Evolutionary conservation across 2,329 filamentous ascomycete species (phyloP), one percentile per base, ranked within the genome.

Genomic region (Nannizzia gypsea): DNA sequence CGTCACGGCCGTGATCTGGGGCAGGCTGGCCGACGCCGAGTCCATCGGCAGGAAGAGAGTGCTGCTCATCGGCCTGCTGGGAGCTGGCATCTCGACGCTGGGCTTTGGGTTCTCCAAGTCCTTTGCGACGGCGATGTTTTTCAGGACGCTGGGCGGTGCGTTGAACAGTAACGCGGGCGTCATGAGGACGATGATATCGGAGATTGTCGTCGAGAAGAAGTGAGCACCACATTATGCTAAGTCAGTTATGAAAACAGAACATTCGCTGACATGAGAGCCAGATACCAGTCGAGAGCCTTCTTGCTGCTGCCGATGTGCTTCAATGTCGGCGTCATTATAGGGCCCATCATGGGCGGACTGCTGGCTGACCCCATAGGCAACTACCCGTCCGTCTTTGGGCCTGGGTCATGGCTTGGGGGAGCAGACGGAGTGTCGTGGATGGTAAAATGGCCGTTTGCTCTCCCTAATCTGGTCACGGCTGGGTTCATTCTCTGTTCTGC

Each of bases 1-100:
- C 67, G 69, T 89, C 22, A 95, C 89, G 0, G 89, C 89, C 2
- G 85, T 95, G 71, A 72, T 89, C 62, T 95, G 90, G 90, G 90
- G 90, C 0, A 79, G 86, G 0, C 74, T 90, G 2, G 81, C 82
- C 1, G 83, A 85, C 67, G 83, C 86, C 5, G 81, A 82, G 40
- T 77, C 75, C 59, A 80, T 82, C 60, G 90, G 90, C 0, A 81
- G 90, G 56, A 95, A 95, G 72, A 81, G 80, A 15, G 88, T 93
- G 13, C 77, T 96, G 17, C 74, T 95, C 58, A 83, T 95, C 58
- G 90, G 90, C 0, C 73, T 95, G 28, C 67, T 83, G 1, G 90
- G 90, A 0, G 90, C 85, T 0, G 79, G 79, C 64, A 69, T 88
- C 6, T 83, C 84, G 2, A 83, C 81, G 60, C 67, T 88, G 20